phyloP scores from a whole-genome alignment of 2,329 filamentous ascomycete genomes.

The Xylaria hypoxylon region DNA sequence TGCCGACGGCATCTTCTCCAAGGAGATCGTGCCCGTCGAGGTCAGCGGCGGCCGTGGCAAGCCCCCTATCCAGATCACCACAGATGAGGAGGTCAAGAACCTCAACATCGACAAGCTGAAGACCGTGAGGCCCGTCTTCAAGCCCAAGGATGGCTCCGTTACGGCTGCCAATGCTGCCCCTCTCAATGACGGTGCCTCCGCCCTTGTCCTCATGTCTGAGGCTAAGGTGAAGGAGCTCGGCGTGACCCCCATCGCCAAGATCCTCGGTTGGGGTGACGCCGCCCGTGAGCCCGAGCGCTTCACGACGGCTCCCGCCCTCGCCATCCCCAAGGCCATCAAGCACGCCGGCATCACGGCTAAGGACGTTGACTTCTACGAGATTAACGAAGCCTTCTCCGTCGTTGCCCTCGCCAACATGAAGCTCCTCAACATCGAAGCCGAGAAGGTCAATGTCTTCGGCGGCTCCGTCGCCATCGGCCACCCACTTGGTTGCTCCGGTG shows the following conservation, averaged over 20 bases:
- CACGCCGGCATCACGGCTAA: conserved; percentile 85
- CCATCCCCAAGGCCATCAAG: conserved; percentile 96
- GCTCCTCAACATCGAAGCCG: conserved; percentile 79
- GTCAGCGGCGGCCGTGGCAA: conserved; percentile 91
- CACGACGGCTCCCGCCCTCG: conserved; percentile 91
- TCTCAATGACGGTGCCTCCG: conserved; percentile 93
- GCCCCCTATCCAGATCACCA: conserved; percentile 81
- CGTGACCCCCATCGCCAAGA: conserved; percentile 93
- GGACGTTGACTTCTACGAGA: conserved; percentile 93
- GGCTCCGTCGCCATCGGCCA: conserved; percentile 96
- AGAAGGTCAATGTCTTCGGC: conserved; percentile 95
- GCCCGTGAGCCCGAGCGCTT: conserved; percentile 93
- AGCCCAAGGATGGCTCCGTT: conserved; percentile 84
- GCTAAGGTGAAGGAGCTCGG: conserved; percentile 91
- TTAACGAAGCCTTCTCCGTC: conserved; percentile 99
- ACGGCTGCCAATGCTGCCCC: conserved; percentile 97
- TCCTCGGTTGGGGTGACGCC: conserved; percentile 96
- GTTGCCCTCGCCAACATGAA: conserved; percentile 97
- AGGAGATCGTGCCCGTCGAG: conserved; percentile 90
- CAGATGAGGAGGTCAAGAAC: conserved; percentile 97
- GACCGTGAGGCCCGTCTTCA: conserved; percentile 85
- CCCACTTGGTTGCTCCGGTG: conserved; percentile 92
- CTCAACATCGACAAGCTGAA: conserved; percentile 86
- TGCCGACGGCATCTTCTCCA: conserved; percentile 81
- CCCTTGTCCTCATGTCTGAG: conserved; percentile 93